Evolutionary conservation across 73 alveolate species (phyloP).

Genomic region (Stentor roeselii): DNA sequence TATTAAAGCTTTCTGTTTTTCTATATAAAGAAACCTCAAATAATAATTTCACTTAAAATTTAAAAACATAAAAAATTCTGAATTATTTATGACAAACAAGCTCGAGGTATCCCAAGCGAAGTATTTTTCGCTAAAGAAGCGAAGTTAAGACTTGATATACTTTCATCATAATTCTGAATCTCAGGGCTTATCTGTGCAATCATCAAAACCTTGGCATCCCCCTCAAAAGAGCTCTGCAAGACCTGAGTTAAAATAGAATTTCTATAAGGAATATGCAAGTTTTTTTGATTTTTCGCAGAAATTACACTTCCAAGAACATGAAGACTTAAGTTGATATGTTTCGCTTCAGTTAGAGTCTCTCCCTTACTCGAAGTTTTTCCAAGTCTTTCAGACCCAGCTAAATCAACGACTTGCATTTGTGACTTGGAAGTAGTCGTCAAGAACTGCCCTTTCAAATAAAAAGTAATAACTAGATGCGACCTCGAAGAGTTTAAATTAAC

Average conservation of each 20-base stretch:
- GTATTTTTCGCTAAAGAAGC: conserved; percentile 47
- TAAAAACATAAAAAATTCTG: too few relatives aligned
- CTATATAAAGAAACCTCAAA: too few relatives aligned
- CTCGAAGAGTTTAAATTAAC: conserved; percentile 86
- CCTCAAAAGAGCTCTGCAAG: conserved; percentile 84
- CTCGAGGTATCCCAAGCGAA: conserved; percentile 11
- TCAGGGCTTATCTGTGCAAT: conserved; percentile 74
- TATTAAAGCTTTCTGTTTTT: too few relatives aligned
- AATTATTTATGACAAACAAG: too few relatives aligned
- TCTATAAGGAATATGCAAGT: conserved; percentile 59
- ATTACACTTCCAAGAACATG: conserved; percentile 50
- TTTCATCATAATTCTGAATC: conserved; percentile 58
- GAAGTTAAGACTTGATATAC: conserved; percentile 71
- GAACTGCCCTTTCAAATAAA: conserved; percentile 56
- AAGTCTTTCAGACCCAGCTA: conserved; percentile 91
- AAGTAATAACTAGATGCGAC: conserved; percentile 85
- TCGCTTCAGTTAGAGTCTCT: conserved; percentile 61
- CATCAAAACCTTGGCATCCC: conserved; percentile 83
- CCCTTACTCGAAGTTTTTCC: conserved; percentile 61
- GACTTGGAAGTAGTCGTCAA: conserved; percentile 41
- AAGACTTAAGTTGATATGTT: conserved; percentile 48
- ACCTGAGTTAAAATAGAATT: conserved; percentile 74
- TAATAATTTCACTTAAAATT: too few relatives aligned
- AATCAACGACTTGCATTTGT: conserved; percentile 71
- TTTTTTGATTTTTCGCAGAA: conserved; percentile 38